Base-by-base conservation (phyloP, 192 early-diverging fungal species). In the Linnemannia exigua region DNA sequence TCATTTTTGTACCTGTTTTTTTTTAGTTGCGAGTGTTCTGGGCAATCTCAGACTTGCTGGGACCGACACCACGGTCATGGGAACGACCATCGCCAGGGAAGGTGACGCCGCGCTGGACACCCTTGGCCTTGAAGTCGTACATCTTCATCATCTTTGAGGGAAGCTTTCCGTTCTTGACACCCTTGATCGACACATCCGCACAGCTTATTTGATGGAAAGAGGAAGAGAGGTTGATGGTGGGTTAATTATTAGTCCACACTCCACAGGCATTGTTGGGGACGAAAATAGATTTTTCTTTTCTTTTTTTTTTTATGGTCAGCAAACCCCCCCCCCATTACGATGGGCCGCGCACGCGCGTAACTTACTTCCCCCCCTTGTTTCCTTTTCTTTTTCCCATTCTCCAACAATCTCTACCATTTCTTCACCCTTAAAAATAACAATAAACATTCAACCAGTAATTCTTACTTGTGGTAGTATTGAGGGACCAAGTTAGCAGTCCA, bases 381-480 rank as follows among this genome's bases (percentile, higher is more conserved):
- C n/a, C 28, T 31, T 61, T 61, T 31, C 12, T 61, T 25, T 3
- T 8, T 11, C 9, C 17, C 25, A 9, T 9, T 9, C 22, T 63
- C 4, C 58, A 58, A 71, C 11, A 5, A 37, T 28, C 5, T 16
- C 37, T 2, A 3, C 3, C 33, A 4, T 20, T 67, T 25, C 63
- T 38, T 22, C 28, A 70, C 17, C 12, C 2, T 0, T 5, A 9
- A n/a, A 70, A 41, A 46, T 3, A 38, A n/a, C 0, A n/a, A 20
- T 22, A 1, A 36, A 35, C 1, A 2, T 16, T n/a, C 11, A 74
- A n/a, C n/a, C n/a, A n/a, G n/a, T n/a, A n/a, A n/a, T n/a, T n/a
- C 80, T 75, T 81, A 81, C 80, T 81, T 81, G 74, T 81, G 80
- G 80, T 81, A 81, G 80, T 47, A 81, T 33, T 81, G 80, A 20